Base-by-base conservation (phyloP, 768 basidiomycete species). In the Trichaptum fuscoviolaceum region DNA sequence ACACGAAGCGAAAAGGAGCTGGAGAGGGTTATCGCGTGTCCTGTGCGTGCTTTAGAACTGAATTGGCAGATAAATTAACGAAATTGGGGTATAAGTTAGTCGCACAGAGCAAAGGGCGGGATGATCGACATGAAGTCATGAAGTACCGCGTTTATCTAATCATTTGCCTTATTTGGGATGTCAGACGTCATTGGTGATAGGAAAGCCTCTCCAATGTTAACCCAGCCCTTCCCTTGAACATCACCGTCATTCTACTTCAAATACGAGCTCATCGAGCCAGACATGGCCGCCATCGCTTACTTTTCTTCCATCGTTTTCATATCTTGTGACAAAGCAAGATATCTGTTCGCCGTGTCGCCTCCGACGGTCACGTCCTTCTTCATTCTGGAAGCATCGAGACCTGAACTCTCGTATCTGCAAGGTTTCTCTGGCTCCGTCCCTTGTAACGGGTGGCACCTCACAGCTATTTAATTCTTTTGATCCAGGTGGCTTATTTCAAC, bases 81-180 rank as follows among this genome's bases (percentile, higher is more conserved):
- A 30, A 30, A 30, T 3, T 30, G 42, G 42, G 42, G 15, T 20
- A 20, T 6, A 5, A 52, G 15, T 6, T 52, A 52, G 42, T 52
- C 42, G 42, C 42, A 30, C 30, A 8, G 30, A 30, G 8, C 4
- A 30, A 52, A 52, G 12, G 20, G 42, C 5, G 42, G 20, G 10
- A 52, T 52, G 42, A 52, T 52, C 42, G 42, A 52, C 42, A 52
- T 52, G 42, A 52, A 52, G 42, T 52, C 42, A 52, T 52, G 42
- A 52, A 52, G 20, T 4, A 12, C 10, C 2, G 10, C 10, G 42
- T 12, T 52, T 52, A 52, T 52, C 42, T 52, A 52, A 52, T 52
- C 42, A 52, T 2, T 2, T 52, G 12, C 42, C 42, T 20, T 2
- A 52, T 52, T 5, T 15, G 42, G 42, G 5, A 2, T 15, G 20